Evolutionary conservation across 352 stramenopile genomes (phyloP).

Genomic region (Globisporangium heterothallicum): DNA sequence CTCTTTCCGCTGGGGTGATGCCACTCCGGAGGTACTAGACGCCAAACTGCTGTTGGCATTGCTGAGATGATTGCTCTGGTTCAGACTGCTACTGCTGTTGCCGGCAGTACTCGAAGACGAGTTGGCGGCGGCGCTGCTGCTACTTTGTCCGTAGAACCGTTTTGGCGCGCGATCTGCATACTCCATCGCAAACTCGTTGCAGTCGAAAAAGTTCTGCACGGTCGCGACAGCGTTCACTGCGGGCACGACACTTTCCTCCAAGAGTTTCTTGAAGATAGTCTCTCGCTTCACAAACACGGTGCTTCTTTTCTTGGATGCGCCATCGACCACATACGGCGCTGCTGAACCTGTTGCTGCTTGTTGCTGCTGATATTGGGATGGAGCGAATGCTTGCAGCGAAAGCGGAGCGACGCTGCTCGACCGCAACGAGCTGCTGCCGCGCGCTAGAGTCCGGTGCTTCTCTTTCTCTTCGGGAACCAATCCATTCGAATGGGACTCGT

Average conservation of each 20-base stretch:
- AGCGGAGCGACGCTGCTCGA: neutral
- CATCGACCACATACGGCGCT: neutral
- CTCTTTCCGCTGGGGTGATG: neutral
- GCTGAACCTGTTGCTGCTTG: neutral
- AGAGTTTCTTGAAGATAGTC: constrained; percentile 24
- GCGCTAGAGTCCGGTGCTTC: neutral
- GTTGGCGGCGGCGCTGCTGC: too few species aligned
- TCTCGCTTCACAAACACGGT: constrained; percentile 18
- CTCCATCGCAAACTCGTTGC: constrained; percentile 63
- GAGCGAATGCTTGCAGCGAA: too few species aligned
- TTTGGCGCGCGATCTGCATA: constrained; percentile 41
- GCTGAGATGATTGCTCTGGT: neutral
- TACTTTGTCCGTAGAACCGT: constrained; percentile 8
- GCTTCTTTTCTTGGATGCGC: constrained; percentile 1
- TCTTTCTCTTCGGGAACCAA: constrained; percentile 6
- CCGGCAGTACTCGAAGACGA: neutral
- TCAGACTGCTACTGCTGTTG: neutral
- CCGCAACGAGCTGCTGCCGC: neutral
- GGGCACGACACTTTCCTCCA: constrained; percentile 34
- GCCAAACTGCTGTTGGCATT: neutral
- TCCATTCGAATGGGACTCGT: neutral
- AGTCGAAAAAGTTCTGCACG: constrained; percentile 17
- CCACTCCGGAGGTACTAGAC: neutral
- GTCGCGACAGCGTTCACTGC: neutral
- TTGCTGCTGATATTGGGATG: constrained; percentile 10